Evolutionary conservation across 2,329 filamentous ascomycete species (phyloP).

Genomic region (Pseudogymnoascus sp.): DNA sequence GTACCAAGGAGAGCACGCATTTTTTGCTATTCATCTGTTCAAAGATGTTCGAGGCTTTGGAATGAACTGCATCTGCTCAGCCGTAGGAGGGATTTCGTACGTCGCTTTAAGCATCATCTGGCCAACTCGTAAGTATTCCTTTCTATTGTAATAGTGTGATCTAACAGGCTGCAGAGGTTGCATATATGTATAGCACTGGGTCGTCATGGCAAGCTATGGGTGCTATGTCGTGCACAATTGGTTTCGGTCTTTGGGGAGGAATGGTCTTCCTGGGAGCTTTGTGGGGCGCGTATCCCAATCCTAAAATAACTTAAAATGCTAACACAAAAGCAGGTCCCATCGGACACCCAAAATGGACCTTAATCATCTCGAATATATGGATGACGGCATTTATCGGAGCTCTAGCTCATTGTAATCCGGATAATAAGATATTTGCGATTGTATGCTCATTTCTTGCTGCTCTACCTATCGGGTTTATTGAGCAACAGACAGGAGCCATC

Average conservation of each 20-base stretch:
- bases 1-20: slow-evolving; percentile 13
- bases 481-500: neutral
- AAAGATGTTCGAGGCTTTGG: slow-evolving; percentile 29
- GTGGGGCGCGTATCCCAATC: neutral
- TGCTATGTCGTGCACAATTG: slow-evolving; percentile 26
- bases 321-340: neutral
- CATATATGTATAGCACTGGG: slow-evolving; percentile 17
- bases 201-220: slow-evolving; percentile 25
- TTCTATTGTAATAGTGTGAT: neutral
- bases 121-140: slow-evolving; percentile 22
- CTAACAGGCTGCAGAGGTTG: neutral
- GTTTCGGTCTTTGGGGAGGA: slow-evolving; percentile 27
- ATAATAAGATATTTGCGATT: slow-evolving; percentile 20
- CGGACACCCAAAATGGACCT: neutral
- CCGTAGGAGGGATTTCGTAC: slow-evolving; percentile 25
- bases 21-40: slow-evolving; percentile 29
- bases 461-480: slow-evolving; percentile 14
- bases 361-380: neutral
- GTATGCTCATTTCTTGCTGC: slow-evolving; percentile 19
- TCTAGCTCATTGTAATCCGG: slow-evolving; percentile 13
- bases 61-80: slow-evolving; percentile 25
- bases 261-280: slow-evolving; percentile 25
- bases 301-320: neutral
- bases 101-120: slow-evolving; percentile 27
- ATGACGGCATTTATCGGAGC: neutral